Percentiles rank a stretch among this genome's conserved stretches.
These are phyloP conservation scores for Cytidiella melzeri DNA, from an alignment of 768 basidiomycete species.

Conservation along the genomic window DNA sequence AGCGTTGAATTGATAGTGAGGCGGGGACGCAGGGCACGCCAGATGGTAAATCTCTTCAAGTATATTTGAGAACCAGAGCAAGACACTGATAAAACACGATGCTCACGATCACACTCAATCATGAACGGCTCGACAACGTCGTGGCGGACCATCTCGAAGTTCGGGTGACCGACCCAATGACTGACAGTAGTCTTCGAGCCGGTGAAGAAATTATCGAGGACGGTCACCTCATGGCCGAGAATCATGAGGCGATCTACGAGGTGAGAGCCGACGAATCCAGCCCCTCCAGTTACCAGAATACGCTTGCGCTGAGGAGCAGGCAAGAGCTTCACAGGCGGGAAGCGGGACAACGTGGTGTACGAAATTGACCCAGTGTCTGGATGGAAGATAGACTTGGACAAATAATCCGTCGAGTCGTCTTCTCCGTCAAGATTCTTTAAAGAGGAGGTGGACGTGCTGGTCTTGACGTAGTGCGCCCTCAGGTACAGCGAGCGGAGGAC, in stretches of 20 bases:
- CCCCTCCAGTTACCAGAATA: slow-evolving; percentile 92
- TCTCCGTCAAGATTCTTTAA: slow-evolving; percentile 28
- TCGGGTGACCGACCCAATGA: slow-evolving; percentile 96
- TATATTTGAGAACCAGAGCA: not conserved
- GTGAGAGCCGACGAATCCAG: slow-evolving; percentile 99
- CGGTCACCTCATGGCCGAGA: slow-evolving; percentile 95
- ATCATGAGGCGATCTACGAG: slow-evolving; percentile 97
- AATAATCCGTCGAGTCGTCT: slow-evolving; percentile 50
- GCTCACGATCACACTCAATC: slow-evolving; percentile 97
- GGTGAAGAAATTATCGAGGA: slow-evolving; percentile 98
- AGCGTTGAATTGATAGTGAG: slow-evolving; percentile 96
- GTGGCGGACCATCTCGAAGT: slow-evolving; percentile 97
- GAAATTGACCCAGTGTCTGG: slow-evolving; percentile 78
- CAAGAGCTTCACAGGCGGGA: slow-evolving; percentile 88
- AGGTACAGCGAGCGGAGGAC: slow-evolving; percentile 85
- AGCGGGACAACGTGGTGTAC: slow-evolving; percentile 87
- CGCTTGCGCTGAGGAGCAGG: slow-evolving; percentile 76
- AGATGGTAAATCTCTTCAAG: slow-evolving; percentile 90
- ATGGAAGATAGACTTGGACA: slow-evolving; percentile 84
- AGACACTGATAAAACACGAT: not conserved
- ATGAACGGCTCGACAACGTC: slow-evolving; percentile 97
- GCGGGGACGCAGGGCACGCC: slow-evolving; percentile 95
- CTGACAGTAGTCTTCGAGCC: slow-evolving; percentile 96
- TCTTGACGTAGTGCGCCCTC: slow-evolving; percentile 66
- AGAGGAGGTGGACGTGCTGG: slow-evolving; percentile 27